Base-by-base conservation (phyloP, 306 rosid species). In the Citrullus colocynthis region DNA sequence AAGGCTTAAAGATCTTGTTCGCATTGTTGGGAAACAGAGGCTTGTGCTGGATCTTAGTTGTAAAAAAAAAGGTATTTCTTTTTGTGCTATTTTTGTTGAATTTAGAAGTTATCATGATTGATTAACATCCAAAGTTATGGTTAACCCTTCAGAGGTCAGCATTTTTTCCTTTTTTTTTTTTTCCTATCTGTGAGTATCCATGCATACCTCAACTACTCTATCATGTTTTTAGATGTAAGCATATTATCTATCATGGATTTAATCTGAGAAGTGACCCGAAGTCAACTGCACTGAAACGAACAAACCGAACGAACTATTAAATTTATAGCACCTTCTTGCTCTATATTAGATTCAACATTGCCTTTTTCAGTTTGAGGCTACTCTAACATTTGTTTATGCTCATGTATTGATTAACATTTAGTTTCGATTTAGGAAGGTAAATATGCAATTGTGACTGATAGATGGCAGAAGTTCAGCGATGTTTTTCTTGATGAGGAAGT, bases 21-120 rank as follows among this genome's bases (percentile, higher is more conserved):
- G 52, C 77, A 85, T 85, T 71, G 88, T 90, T 80, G 97, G 98
- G 78, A 95, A 88, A 78, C 84, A 90, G 78, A 89, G 97, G 82
- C 98, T 95, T 85, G 93, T 95, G 77, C 83, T 95, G 89, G 98
- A 95, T 80, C 97, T 95, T 80, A 95, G 98, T 82, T 95, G 98
- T 91, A 87, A 97, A 82, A 89, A 89, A 87, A 84, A 95, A 86
- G 97, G 97, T 94, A 91, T 16, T 44, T 18, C 17, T n/a, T 44
- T 45, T 5, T 20, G 20, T 11, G 18, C 56, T 20, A 41, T 21
- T 69, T 11, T 69, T 69, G n/a, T 36, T 11, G 36, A 16, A 11
- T 21, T 21, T 70, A 36, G 54, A 70, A 45, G 75, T 17, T 70
- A 17, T 70, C 21, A 44, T 71, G 12, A 20, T 45, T 37, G 28